These are phyloP conservation scores for Monotropa hypopitys DNA, from an alignment of 179 eudicot genomes.

Conservation along the genomic window DNA sequence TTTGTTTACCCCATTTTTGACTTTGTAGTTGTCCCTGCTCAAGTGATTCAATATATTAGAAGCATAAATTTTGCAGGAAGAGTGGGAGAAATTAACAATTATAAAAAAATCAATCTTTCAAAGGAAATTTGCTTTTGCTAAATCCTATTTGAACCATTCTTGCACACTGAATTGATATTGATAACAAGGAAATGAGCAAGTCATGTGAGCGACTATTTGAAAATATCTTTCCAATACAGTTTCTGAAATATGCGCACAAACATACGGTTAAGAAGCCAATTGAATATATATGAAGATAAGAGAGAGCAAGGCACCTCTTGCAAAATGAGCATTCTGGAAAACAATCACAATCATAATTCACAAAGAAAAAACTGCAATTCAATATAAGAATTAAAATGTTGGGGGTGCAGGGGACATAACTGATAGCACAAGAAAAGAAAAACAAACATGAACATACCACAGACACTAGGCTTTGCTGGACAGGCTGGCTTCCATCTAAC, in stretches of 20 bases:
- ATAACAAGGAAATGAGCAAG: neutral
- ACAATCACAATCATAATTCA: neutral
- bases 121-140: neutral
- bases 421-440: neutral
- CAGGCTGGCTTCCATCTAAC: slow-evolving; percentile 38
- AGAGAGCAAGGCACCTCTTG: neutral
- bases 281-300: neutral
- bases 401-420: neutral
- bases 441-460: slow-evolving; percentile 25
- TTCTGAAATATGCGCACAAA: neutral
- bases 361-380: neutral
- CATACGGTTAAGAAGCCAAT: neutral
- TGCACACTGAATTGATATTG: neutral
- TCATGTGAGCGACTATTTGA: neutral
- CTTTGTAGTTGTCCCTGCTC: neutral
- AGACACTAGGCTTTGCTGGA: slow-evolving; percentile 25
- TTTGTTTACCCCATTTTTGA: slow-evolving; percentile 58
- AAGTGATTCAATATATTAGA: neutral
- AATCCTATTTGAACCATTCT: neutral
- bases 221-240: neutral
- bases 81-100: neutral
- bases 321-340: neutral
- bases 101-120: neutral
- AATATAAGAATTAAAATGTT: neutral
- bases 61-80: neutral